Base-by-base conservation (phyloP, 768 basidiomycete genomes). In the Tricholoma matsutake region DNA sequence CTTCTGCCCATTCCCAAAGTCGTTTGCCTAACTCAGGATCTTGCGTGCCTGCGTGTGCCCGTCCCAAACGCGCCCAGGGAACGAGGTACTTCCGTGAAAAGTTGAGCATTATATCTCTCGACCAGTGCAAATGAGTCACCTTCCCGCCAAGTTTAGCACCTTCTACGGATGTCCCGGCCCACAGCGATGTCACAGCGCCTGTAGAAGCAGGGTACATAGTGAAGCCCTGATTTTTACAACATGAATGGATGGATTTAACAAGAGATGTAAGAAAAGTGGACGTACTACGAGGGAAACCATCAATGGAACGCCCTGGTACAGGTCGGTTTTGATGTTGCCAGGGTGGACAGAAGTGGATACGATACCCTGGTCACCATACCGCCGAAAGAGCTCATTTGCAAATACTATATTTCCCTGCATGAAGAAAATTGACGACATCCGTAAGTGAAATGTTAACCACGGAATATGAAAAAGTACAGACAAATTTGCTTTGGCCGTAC, bases 181-280 rank as follows among this genome's bases (percentile, higher is more conserved):
- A 85, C 0, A 85, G 66, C 56, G 78, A 81, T 1, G 82, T 84
- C 16, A 84, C 65, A 0, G 81, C 81, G 14, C 84, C 83, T 22
- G 73, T 71, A 1, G 72, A 31, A 9, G n/a, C 16, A 18, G 14
- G 55, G 29, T 34, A 52, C n/a, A 25, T 9, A 13, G 11, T 13
- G 14, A 13, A 25, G 22, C 22, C 49, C 51, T n/a, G 13, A n/a
- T 16, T 5, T 28, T 28, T 45, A 7, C 43, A 8, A 45, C 7
- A n/a, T 45, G 20, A 20, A 20, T 20, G 2, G 54, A 16, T 22
- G n/a, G 18, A 11, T 14, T 2, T 14, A 35, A 41, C 37, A 37
- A n/a, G 34, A 22, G 14, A 14, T 31, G 31, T 2, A 29, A 25
- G 22, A 25, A 43, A 34, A 49, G 52, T 10, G 45, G 22, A 28